A percentile compares a stretch with the other conserved stretches of the same genome.
Conservation (phyloP, 257 asterid species). For the Gentiana dahurica region DNA sequence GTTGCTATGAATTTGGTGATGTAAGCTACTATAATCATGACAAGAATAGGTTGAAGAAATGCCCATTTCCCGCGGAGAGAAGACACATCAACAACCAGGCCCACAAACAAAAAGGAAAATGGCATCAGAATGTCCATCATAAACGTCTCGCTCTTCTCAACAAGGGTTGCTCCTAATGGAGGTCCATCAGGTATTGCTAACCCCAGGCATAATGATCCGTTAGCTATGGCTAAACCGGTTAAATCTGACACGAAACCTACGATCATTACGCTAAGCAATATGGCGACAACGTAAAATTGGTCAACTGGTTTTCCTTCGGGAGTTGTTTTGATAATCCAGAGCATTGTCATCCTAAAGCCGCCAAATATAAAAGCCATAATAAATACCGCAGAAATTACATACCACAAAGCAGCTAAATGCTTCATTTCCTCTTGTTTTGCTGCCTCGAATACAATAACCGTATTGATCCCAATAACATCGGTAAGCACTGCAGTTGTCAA, state of each 20-base stretch:
- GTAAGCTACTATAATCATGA: conserved; percentile 27
- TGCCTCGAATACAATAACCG: conserved; percentile 39
- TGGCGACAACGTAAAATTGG: conserved; percentile 46
- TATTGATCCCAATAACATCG: conserved; percentile 45
- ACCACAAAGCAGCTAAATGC: conserved; percentile 33
- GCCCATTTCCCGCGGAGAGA: conserved; percentile 35
- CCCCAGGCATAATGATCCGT: conserved; percentile 84
- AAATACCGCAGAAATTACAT: conserved; percentile 16
- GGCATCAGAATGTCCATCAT: conserved; percentile 56
- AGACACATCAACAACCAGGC: conserved; percentile 36
- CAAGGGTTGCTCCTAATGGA: conserved; percentile 63
- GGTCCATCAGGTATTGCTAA: conserved; percentile 90
- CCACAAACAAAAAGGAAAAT: conserved; percentile 42
- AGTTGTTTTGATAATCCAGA: conserved; percentile 46
- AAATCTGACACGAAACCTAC: conserved; percentile 46
- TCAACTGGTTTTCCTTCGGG: conserved; percentile 64
- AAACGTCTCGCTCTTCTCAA: conserved; percentile 72
- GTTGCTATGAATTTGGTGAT: conserved; percentile 30
- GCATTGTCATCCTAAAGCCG: conserved; percentile 40
- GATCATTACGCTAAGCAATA: conserved; percentile 52
- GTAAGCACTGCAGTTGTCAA: conserved; percentile 36
- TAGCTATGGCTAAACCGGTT: conserved; percentile 53
- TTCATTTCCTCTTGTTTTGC: conserved; percentile 39
- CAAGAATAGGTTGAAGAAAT: conserved; percentile 30
- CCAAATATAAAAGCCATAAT: conserved; percentile 14